These are phyloP conservation scores for Cercospora sojina DNA, from an alignment of 2,329 filamentous ascomycete species.

Conservation along the genomic window DNA sequence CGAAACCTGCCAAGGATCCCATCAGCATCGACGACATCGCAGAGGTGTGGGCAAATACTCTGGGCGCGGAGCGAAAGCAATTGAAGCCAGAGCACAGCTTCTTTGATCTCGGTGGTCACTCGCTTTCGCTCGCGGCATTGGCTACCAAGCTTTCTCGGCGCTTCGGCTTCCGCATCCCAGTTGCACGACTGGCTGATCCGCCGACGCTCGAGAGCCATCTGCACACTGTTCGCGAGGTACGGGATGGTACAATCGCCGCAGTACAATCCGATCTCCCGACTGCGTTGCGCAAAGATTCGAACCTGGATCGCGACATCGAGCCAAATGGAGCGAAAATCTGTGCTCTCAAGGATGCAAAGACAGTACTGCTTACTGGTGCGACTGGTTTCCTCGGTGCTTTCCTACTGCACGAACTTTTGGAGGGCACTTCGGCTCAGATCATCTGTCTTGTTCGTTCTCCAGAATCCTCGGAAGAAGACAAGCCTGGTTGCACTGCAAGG, in stretches of 20 bases:
- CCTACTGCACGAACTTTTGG: constrained; percentile 66
- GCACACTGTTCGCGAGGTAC: constrained; percentile 66
- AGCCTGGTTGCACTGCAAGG: constrained; percentile 67
- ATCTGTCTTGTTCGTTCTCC: constrained; percentile 72
- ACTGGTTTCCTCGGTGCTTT: constrained; percentile 77
- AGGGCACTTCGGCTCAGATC: constrained; percentile 66
- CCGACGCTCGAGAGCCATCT: constrained; percentile 72
- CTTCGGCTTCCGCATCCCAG: constrained; percentile 71
- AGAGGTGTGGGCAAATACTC: constrained; percentile 68
- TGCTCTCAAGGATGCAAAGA: constrained; percentile 64
- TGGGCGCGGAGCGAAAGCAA: constrained; percentile 62
- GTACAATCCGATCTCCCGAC: constrained; percentile 73
- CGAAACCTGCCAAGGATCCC: constrained; percentile 48
- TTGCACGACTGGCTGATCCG: constrained; percentile 68
- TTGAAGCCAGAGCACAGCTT: constrained; percentile 72
- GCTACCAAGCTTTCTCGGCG: constrained; percentile 66
- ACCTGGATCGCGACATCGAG: constrained; percentile 68
- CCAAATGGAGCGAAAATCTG: constrained; percentile 53
- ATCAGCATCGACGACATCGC: constrained; percentile 67
- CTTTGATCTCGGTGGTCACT: constrained; percentile 79
- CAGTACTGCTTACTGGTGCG: constrained; percentile 69
- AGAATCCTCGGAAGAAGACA: constrained; percentile 64
- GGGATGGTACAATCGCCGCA: constrained; percentile 70
- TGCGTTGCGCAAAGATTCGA: constrained; percentile 65
- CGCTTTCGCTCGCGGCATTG: constrained; percentile 72